These are phyloP conservation scores for Hansenula sp. DNA, from an alignment of 1,139 yeast species.

Conservation along the genomic window DNA sequence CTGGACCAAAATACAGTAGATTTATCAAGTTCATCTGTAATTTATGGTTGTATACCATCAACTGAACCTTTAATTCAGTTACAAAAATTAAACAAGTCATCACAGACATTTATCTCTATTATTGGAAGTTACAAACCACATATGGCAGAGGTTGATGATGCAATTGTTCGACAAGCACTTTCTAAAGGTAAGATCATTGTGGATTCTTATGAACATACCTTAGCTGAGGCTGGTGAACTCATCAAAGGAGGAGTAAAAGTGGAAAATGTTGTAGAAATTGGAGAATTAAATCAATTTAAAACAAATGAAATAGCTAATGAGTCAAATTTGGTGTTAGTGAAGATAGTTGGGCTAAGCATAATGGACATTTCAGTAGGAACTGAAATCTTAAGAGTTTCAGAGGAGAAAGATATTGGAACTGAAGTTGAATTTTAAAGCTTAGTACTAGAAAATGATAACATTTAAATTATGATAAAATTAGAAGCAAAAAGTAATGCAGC, in stretches of 20 bases:
- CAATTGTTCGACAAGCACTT: constrained; percentile 29
- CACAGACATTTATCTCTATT: constrained; percentile 46
- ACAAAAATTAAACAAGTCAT: constrained; percentile 29
- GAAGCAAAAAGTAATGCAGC: too few species aligned
- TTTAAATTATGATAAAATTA: too few species aligned
- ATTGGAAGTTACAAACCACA: constrained; percentile 70
- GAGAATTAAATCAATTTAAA: constrained; percentile 26
- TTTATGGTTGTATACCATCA: constrained; percentile 60
- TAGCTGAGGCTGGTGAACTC: constrained; percentile 63
- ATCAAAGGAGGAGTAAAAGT: constrained; percentile 37
- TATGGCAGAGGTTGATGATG: constrained; percentile 59
- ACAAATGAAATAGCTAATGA: constrained; percentile 11
- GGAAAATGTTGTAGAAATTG: constrained; percentile 40
- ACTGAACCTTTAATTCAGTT: constrained; percentile 41
- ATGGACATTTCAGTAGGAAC: constrained; percentile 54
- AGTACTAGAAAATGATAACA: neutral
- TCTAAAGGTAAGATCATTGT: constrained; percentile 42
- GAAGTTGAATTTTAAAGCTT: constrained; percentile 19
- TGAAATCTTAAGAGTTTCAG: too few species aligned
- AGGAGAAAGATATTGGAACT: constrained; percentile 22
- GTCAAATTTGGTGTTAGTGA: constrained; percentile 37
- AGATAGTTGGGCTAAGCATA: constrained; percentile 56
- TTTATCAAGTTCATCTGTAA: constrained; percentile 33
- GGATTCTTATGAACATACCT: constrained; percentile 53
- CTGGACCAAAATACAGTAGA: constrained; percentile 17